Conservation (phyloP, 2,329 filamentous ascomycete species). For the Arthrobotrys musiformis region DNA sequence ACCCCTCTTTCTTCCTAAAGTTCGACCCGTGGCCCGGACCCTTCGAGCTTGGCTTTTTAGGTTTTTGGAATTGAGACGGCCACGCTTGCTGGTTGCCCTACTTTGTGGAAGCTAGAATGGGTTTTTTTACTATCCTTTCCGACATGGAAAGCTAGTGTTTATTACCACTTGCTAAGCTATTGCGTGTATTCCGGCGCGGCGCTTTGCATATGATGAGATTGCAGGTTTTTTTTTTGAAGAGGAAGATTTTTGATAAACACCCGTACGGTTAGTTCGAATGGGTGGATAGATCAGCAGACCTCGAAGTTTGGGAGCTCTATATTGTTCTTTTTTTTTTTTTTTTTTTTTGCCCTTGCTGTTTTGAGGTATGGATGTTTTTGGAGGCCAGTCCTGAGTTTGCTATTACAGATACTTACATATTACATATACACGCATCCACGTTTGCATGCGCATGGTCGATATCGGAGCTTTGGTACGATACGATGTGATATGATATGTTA, state of each 20-base stretch:
- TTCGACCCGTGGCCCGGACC: slow-evolving; percentile 15
- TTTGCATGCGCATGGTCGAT: background rate
- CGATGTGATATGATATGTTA: too few relatives aligned
- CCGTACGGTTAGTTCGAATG: slow-evolving; percentile 24
- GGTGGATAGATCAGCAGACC: slow-evolving; percentile 55
- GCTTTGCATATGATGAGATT: slow-evolving; percentile 35
- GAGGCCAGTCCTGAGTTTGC: background rate
- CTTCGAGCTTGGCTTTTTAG: slow-evolving; percentile 30
- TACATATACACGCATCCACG: background rate
- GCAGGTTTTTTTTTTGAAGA: too few relatives aligned
- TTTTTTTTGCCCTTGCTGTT: slow-evolving; percentile 15
- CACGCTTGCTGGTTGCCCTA: background rate
- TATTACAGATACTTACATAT: too few relatives aligned
- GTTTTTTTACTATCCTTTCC: slow-evolving; percentile 28
- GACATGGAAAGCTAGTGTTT: slow-evolving; percentile 25
- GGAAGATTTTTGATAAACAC: slow-evolving; percentile 25
- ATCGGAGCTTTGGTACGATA: too few relatives aligned
- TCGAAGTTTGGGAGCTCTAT: slow-evolving; percentile 47
- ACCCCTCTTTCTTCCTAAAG: slow-evolving; percentile 41
- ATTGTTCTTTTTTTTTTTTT: background rate
- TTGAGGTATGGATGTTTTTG: background rate
- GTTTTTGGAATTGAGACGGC: slow-evolving; percentile 7
- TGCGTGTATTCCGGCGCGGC: slow-evolving; percentile 33
- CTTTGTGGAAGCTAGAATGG: background rate
- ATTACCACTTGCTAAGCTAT: background rate